A percentile compares a stretch with the other conserved stretches of the same genome.
phyloP scores from a whole-genome alignment of 106 monocot genomes.

The Allium fistulosum region DNA sequence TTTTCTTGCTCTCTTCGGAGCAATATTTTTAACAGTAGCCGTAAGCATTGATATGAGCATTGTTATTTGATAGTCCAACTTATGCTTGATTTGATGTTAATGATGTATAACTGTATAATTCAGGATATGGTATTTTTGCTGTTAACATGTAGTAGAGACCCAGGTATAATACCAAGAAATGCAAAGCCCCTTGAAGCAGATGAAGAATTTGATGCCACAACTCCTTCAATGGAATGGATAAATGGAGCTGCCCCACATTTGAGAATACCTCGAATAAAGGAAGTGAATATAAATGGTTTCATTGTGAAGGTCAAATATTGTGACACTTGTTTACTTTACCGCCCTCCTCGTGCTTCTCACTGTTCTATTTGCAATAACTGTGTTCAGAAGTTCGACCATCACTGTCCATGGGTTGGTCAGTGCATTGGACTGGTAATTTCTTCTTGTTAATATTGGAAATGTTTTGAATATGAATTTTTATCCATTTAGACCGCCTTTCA shows the following conservation, averaged over 20 bases:
- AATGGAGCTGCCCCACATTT: slow-evolving; percentile 34
- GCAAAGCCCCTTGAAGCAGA: slow-evolving; percentile 50
- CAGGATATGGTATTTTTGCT: slow-evolving; percentile 78
- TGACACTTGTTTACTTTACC: slow-evolving; percentile 84
- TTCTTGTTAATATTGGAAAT: too few species aligned
- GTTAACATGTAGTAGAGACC: slow-evolving; percentile 82
- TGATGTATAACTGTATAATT: not conserved
- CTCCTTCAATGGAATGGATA: slow-evolving; percentile 81
- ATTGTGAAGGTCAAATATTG: slow-evolving; percentile 82
- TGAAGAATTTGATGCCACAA: slow-evolving; percentile 27
- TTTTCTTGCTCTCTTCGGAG: slow-evolving; percentile 25
- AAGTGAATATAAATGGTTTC: slow-evolving; percentile 55
- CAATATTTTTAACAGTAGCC: slow-evolving; percentile 17
- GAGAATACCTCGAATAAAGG: slow-evolving; percentile 61
- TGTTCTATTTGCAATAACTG: slow-evolving; percentile 97
- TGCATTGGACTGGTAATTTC: slow-evolving; percentile 85
- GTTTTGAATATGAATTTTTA: too few species aligned
- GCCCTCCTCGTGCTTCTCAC: slow-evolving; percentile 82
- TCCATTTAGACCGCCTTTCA: too few species aligned
- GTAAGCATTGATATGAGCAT: slow-evolving; percentile 18
- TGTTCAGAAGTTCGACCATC: slow-evolving; percentile 95
- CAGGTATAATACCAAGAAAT: slow-evolving; percentile 90
- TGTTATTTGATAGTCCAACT: too few species aligned
- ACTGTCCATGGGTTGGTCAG: slow-evolving; percentile 99
- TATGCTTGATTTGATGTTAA: too few species aligned